Evolutionary conservation across 805 yeast genomes (phyloP).

Genomic region (Ogataea neopini): DNA sequence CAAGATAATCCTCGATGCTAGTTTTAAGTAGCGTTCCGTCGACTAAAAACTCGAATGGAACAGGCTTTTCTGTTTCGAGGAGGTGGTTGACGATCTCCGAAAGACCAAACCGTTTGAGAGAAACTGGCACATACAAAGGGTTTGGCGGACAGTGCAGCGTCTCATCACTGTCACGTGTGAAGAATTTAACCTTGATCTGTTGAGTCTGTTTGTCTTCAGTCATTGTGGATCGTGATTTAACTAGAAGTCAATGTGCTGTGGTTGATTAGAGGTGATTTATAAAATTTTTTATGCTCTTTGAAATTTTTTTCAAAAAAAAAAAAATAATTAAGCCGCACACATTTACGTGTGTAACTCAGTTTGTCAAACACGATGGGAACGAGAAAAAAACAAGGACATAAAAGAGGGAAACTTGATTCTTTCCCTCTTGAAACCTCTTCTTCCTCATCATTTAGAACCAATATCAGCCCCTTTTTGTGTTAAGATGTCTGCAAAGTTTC

Average conservation of each 20-base stretch:
- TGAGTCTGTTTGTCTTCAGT: constrained; percentile 9
- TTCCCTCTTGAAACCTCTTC: background rate
- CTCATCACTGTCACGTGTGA: constrained; percentile 83
- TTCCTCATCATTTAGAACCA: background rate
- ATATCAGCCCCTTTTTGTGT: background rate
- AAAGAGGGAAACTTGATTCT: constrained; percentile 1
- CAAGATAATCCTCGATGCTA: constrained; percentile 77
- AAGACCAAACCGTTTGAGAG: constrained; percentile 85
- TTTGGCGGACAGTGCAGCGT: constrained; percentile 70
- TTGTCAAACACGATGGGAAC: constrained; percentile 11
- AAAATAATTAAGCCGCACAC: constrained; percentile 12
- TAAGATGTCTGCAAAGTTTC: constrained; percentile 27
- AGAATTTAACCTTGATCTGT: constrained; percentile 77
- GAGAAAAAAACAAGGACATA: background rate
- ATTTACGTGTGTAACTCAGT: constrained; percentile 7
- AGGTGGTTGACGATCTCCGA: constrained; percentile 95
- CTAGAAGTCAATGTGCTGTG: background rate
- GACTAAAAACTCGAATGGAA: constrained; percentile 91
- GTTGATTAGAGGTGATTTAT: background rate
- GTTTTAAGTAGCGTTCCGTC: constrained; percentile 81
- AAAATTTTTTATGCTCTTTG: constrained; percentile 6
- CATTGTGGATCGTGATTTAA: constrained; percentile 10
- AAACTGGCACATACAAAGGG: constrained; percentile 85
- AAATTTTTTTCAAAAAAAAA: constrained; percentile 1
- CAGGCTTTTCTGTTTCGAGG: constrained; percentile 58